Evolutionary conservation across 1,284 basidiomycete species (phyloP), one percentile per base, ranked within the genome.

Genomic region (Coniferiporia weirii): DNA sequence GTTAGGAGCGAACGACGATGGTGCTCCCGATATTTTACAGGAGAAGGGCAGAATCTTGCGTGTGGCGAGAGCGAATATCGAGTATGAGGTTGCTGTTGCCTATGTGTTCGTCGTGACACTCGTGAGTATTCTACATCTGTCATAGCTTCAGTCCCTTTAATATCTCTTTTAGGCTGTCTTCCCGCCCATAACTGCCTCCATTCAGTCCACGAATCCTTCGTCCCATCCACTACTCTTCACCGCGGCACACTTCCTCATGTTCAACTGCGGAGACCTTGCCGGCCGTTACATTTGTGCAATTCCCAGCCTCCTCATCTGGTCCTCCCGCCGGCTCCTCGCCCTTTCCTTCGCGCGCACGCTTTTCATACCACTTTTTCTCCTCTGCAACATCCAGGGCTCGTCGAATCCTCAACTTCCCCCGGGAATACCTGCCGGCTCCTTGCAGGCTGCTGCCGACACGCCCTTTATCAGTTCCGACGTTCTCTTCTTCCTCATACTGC

Each of bases 291-390:
- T 87, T 53, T 91, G 90, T 66, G 80, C 87, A 3, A 77, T 89
- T 64, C 84, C 87, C 0, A 67, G 71, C 5, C 70, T 93, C 17
- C 70, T 85, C 38, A 73, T 91, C 59, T 91, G 89, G 81, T 85
- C 84, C 9, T 79, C 80, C 4, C 76, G 73, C 40, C 78, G 79
- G 38, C 79, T 93, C 27, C 70, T 91, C 12, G 67, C 69, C 2
- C 72, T 92, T 44, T 87, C 92, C 19, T 69, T 90, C 43, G 70
- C 81, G 2, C 84, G 93, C 48, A 88, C 87, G 0, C 67, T 88
- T 38, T 95, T 95, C 73, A 82, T 95, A 60, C 91, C 91, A 27
- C 68, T 95, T 47, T 88, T 95, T 72, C 79, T 95, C 19, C 77
- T 88, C 69, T 95, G 92, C 77, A 95, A 95, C 68, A 69, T 92